Base-by-base conservation (phyloP, 2,329 filamentous ascomycete species). In the Coniochaeta prunicola region DNA sequence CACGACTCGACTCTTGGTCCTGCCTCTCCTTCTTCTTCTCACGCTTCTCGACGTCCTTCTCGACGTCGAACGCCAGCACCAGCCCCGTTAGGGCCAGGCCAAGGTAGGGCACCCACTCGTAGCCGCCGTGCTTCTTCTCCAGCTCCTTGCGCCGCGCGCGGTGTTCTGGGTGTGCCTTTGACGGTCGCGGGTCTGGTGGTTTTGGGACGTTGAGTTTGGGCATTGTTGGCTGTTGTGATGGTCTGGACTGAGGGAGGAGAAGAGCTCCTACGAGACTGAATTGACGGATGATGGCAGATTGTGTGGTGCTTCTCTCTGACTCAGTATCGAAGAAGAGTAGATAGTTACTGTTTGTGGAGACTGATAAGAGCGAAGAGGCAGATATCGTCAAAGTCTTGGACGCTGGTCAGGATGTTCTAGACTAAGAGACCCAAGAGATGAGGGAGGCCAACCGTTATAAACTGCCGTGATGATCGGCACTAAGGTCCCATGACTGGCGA, bases 41-140 rank as follows among this genome's bases (percentile, higher is more conserved):
- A 33, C 62, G 62, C 62, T 71, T 70, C 57, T 70, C 69, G 58
- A 76, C 72, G 45, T 75, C 71, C 58, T 73, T 72, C 60, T 77
- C 74, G 61, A 76, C 71, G 59, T 74, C 73, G 64, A 75, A 74
- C n/a, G 67, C 65, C 1, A 74, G 64, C 15, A 70, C 64, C 19
- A 71, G 66, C 6, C 71, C 74, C 17, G 73, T 63, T 26, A 74
- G 64, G 8, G 71, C 73, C 2, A 80, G 70, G 19, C 69, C 66
- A 33, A 78, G 59, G 59, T 71, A 74, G 31, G 73, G 71, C 4
- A 67, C 70, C 72, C 75, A 77, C 58, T 73, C 71, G 65, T 77
- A 79, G 33, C 71, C 72, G 5, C 62, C 58, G 60, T 68, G 64
- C 31, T 74, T 64, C 63, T 75, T 74, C 59, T 77, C 75, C 53